Evolutionary conservation across 1,284 basidiomycete genomes (phyloP).

Genomic region (Cutaneotrichosporon arboriforme): DNA sequence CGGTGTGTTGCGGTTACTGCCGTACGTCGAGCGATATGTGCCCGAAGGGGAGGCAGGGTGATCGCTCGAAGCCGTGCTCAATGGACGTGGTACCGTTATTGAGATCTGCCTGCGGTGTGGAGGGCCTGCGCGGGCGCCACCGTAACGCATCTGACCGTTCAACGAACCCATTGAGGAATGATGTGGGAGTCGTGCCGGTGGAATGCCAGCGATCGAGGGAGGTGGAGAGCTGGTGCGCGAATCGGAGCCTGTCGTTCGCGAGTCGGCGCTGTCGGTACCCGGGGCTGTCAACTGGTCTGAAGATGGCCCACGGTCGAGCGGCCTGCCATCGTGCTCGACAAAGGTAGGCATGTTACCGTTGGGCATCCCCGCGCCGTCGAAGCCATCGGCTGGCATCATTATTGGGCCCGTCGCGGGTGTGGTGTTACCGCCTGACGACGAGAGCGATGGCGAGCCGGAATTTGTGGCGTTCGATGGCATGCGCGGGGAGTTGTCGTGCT

Average conservation of each 20-base stretch:
- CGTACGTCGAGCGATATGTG: neutral
- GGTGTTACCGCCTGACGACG: slow-evolving; percentile 19
- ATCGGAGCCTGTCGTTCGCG: slow-evolving; percentile 8
- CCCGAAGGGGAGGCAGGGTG: neutral
- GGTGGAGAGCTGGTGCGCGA: slow-evolving; percentile 11
- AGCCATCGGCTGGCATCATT: neutral
- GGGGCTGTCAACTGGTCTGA: slow-evolving; percentile 6
- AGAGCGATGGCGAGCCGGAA: slow-evolving; percentile 25
- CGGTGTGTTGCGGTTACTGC: neutral
- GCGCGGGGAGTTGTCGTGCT: slow-evolving; percentile 28
- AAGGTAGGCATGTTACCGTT: neutral
- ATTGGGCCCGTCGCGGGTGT: slow-evolving; percentile 15
- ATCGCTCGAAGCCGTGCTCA: slow-evolving; percentile 6
- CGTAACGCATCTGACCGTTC: neutral
- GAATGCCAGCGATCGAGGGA: slow-evolving; percentile 2
- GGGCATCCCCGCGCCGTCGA: too few relatives aligned
- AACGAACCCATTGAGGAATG: neutral
- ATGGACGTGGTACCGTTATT: slow-evolving; percentile 13
- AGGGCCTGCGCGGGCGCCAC: slow-evolving; percentile 2
- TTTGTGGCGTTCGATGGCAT: slow-evolving; percentile 12
- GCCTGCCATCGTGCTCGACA: neutral
- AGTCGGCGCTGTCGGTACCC: slow-evolving; percentile 1
- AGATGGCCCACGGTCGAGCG: slow-evolving; percentile 1
- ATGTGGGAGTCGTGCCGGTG: neutral
- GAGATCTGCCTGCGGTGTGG: slow-evolving; percentile 10